These are phyloP conservation scores for Termitomyces sp. DNA, from an alignment of 768 basidiomycete genomes.

Conservation along the genomic window DNA sequence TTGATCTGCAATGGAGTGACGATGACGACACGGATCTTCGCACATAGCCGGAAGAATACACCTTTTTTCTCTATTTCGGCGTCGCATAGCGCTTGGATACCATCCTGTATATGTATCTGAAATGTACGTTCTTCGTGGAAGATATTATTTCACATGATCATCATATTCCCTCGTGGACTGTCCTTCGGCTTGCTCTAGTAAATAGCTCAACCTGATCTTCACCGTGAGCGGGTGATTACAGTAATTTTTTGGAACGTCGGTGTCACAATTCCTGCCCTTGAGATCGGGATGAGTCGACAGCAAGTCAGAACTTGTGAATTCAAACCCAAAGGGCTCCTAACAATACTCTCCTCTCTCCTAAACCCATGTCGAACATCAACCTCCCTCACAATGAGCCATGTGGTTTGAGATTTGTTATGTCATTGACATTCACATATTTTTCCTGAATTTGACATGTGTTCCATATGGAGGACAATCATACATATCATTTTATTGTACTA, in stretches of 20 bases:
- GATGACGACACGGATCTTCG: slow-evolving; percentile 30
- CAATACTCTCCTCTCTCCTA: too few species aligned
- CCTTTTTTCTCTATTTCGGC: neutral
- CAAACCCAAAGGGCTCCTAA: neutral
- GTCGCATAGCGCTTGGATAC: neutral
- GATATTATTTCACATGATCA: neutral
- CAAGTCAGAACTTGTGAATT: neutral
- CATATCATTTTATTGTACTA: too few species aligned
- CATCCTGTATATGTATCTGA: neutral
- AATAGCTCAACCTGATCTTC: neutral
- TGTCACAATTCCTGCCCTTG: too few species aligned
- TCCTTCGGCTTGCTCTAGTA: neutral
- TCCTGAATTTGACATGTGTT: too few species aligned
- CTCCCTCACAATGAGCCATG: too few species aligned
- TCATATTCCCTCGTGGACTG: too few species aligned
- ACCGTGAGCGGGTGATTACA: neutral
- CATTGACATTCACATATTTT: too few species aligned
- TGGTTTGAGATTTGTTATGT: too few species aligned
- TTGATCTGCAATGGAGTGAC: slow-evolving; percentile 49
- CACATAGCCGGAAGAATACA: neutral
- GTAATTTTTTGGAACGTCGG: neutral
- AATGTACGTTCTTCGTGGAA: neutral
- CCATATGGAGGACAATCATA: too few species aligned
- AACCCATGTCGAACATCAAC: too few species aligned
- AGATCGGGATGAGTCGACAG: too few species aligned